Evolutionary conservation across 768 basidiomycete species (phyloP), one percentile per base, ranked within the genome.

Genomic region (Termitomyces sp.): DNA sequence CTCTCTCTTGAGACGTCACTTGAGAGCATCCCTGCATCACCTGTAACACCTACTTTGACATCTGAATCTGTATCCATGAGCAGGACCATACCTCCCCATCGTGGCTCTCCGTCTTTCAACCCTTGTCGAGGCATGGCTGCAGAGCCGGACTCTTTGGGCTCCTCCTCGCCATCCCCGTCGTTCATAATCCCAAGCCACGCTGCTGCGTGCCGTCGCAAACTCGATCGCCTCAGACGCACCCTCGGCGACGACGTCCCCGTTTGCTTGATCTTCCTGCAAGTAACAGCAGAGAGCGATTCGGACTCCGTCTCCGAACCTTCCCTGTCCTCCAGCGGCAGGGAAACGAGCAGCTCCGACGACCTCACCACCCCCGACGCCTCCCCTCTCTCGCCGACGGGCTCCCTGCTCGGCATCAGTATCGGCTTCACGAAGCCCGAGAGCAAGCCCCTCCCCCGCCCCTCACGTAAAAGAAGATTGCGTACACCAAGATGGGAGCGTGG

Each of bases 231-330:
- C 51, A 75, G 82, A 53, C 80, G 77, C 64, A 84, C 72, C 62
- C 76, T 90, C 3, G 88, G 88, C 0, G 76, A 86, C 20, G 81
- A 78, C 28, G 81, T 88, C 22, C 88, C 87, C 7, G 61, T 78
- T 2, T 75, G 81, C 38, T 76, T 87, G 32, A 82, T 89, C 51
- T 88, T 87, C 69, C 78, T 83, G 3, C 46, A 30, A 8, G 13
- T 8, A 9, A 28, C 62, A 5, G 3, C 38, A 12, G 60, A 55
- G 28, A 43, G 30, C 20, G 53, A 54, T 7, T 53, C 45, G 3
- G 63, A 61, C 1, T 45, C 58, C 16, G 47, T 24, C 2, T 58
- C 56, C 8, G 56, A 60, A 14, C 40, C 48, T 24, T 54, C 53
- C 14, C 32, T 46, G 7, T 40, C 58, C 20, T 35, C 16, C 7